phyloP scores from a whole-genome alignment of 2,329 filamentous ascomycete genomes.

The Cercospora canescens region DNA sequence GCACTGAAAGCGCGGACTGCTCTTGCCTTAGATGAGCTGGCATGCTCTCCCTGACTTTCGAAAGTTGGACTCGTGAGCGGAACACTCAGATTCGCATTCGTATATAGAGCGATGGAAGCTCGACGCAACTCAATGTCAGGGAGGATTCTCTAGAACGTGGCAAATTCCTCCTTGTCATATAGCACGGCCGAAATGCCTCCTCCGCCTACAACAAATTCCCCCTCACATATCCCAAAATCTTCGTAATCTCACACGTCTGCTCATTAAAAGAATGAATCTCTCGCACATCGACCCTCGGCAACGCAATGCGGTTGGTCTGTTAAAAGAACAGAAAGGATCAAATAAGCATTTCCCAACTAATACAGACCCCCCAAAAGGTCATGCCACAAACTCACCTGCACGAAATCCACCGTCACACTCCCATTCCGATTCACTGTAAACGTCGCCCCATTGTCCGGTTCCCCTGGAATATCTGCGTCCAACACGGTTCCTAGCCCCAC shows the following conservation, averaged over 20 bases:
- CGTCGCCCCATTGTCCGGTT: neutral
- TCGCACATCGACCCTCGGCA: conserved; percentile 2
- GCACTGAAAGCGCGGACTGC: too few species aligned
- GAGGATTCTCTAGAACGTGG: too few species aligned
- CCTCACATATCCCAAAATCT: conserved; percentile 11
- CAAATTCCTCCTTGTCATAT: too few species aligned
- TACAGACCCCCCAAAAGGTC: neutral
- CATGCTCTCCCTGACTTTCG: too few species aligned
- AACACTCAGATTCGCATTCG: too few species aligned
- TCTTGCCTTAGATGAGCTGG: too few species aligned
- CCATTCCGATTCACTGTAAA: conserved; percentile 16
- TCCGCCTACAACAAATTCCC: neutral
- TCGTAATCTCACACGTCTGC: conserved; percentile 10
- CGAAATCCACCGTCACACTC: conserved; percentile 16
- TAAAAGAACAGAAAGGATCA: neutral
- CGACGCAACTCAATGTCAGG: too few species aligned
- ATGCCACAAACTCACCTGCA: conserved; percentile 4
- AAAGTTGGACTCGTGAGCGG: too few species aligned
- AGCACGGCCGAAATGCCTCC: too few species aligned
- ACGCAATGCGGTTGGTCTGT: neutral
- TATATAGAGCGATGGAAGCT: too few species aligned
- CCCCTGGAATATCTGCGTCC: conserved; percentile 11
- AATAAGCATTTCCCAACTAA: neutral
- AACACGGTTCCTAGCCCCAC: conserved; percentile 11
- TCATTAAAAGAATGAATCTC: conserved; percentile 16